Evolutionary conservation across 768 basidiomycete species (phyloP), one percentile per base, ranked within the genome.

Genomic region (Psilocybe sp.): DNA sequence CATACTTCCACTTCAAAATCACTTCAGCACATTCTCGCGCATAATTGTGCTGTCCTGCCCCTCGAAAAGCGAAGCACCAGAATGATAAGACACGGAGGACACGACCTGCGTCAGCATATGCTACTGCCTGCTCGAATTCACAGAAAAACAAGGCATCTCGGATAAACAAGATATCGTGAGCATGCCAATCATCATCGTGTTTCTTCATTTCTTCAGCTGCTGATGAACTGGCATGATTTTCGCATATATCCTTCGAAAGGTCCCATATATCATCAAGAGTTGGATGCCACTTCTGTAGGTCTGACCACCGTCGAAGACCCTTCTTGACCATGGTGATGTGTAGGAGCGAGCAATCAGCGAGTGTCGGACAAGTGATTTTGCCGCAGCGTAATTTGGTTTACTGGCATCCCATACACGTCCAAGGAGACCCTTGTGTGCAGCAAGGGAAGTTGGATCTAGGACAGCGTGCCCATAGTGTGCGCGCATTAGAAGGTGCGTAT

Each of bases 31-130:
- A 65, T 47, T 68, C 64, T 12, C 61, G 44, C 8, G 65, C 69
- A 44, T 72, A 70, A 44, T 72, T 72, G 32, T 64, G 60, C 14
- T 53, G 63, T 1, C 64, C 59, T 16, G 61, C 65, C 1, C 68
- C 69, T 5, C 64, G 60, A 40, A 66, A 70, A 13, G 50, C 18
- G 20, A 68, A 56, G 1, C 56, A 52, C 58, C 61, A 64, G 16
- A 54, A 60, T 44, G 64, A 60, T 14, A 69, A 51, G 2, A 66
- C 57, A 0, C 53, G 50, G 2, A 66, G 43, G n/a, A 70, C 47
- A 3, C 62, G 55, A 0, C 69, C 68, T 11, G 65, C 56, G 52
- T 70, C 65, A 2, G 60, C 71, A 34, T 44, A 40, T 31, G 65
- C 60, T 46, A 72, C 61, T 1, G 61, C 63, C 19, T 67, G 58